Evolutionary conservation across 257 asterid genomes (phyloP), one percentile per base, ranked within the genome.

Genomic region (Nyctanthes arbortristis): DNA sequence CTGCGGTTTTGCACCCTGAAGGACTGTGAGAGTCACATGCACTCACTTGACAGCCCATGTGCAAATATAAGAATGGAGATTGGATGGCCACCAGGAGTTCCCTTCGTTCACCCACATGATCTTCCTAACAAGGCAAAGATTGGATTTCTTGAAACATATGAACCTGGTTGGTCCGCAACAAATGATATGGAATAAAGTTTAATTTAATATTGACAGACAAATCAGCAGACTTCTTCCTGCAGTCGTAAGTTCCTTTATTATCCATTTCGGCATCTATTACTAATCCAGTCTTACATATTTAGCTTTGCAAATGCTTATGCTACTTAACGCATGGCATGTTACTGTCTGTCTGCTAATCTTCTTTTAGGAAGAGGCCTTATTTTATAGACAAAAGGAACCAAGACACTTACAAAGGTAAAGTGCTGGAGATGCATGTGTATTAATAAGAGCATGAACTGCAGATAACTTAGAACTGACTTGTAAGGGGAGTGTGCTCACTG

Each of bases 91-190:
- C 80, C 79, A 0, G 99, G 97, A 60, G 99, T 91, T 69, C 97
- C 99, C 20, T 94, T 94, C 74, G 99, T 92, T 72, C 99, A 91
- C 75, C 99, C 99, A 32, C 99, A 94, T 28, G 99, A 94, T 84
- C 96, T 91, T 83, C 97, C 97, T 13, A 94, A 94, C 88, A 94
- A 94, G 86, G 97, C 99, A 32, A 94, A 94, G 89, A 88, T 91
- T 73, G 93, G 97, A 39, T 94, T 94, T 75, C 97, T 91, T 36
- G 97, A 94, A 75, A 91, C 99, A 57, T 94, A 94, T 57, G 97
- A 94, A 78, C 96, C 97, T 47, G 97, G 99, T 63, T 94, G 99
- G 97, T 89, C 97, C 3, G 91, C 91, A 75, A 85, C 84, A 13
- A 88, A 94, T 75, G 96, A 85, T 72, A 74, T 89, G 73, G 96